Base-by-base conservation (phyloP, 495 filamentous ascomycete species). In the Parachaetomium inaequale region DNA sequence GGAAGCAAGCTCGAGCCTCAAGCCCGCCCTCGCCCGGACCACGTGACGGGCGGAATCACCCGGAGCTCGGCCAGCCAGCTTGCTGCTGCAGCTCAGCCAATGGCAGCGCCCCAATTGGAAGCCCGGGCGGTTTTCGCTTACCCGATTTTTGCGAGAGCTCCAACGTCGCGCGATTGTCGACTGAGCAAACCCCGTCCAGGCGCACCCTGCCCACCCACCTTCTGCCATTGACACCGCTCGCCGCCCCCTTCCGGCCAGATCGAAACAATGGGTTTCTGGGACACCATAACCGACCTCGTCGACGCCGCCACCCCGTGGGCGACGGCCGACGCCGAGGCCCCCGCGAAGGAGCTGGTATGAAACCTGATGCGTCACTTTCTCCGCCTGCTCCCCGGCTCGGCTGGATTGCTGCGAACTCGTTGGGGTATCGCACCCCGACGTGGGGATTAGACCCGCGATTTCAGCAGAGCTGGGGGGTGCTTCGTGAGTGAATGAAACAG, bases 261-360 rank as follows among this genome's bases (percentile, higher is more conserved):
- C 68, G 42, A 46, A 42, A 75, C 68, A 69, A 84, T 84, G 81
- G 82, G 80, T 74, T 77, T 84, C 76, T 85, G 79, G 76, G 79
- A 84, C 72, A 70, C 73, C 67, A 75, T 81, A 58, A 74, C 71
- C 58, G 81, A 83, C 72, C 72, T 84, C 66, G 70, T 82, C 67
- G 80, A 82, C 72, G 82, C 81, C 51, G 80, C 78, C 57, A 72
- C 75, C 72, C 82, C 83, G 67, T 84, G 81, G 81, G 72, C 71
- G 61, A 75, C 76, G 56, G 81, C 74, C 66, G 80, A 84, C 72
- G 82, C 82, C 57, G 82, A 85, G 69, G 81, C 82, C 25, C 76
- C 79, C 56, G 75, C 75, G 57, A 49, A 68, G 59, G 66, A 67
- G 38, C 29, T 57, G 63, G 66, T 67, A 60, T 58, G 56, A 38